phyloP scores from a whole-genome alignment of 129 eudicot genomes.

The Gnaphalium uliginosum region DNA sequence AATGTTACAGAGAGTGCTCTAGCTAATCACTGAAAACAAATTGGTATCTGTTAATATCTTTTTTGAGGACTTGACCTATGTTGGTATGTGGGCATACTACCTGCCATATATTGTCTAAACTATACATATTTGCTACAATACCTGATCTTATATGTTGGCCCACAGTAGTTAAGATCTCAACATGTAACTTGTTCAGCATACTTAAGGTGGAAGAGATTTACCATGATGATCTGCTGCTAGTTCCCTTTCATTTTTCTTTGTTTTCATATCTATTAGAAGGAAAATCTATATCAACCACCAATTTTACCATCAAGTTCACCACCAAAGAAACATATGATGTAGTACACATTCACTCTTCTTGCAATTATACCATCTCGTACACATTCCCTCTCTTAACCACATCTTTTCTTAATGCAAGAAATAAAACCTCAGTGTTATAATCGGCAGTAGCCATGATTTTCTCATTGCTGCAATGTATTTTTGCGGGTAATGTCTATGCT shows the following conservation, averaged over 20 bases:
- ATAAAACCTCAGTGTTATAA: neutral
- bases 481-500: slow-evolving; percentile 16
- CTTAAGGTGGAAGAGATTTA: slow-evolving; percentile 9
- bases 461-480: too few species aligned
- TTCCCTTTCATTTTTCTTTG: neutral
- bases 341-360: neutral
- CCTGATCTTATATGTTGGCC: slow-evolving; percentile 14
- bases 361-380: neutral
- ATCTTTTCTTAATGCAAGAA: neutral
- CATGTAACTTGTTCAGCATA: neutral
- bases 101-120: neutral
- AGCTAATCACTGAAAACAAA: slow-evolving; percentile 1
- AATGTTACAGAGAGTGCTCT: slow-evolving; percentile 9
- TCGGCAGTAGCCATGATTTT: too few species aligned
- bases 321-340: neutral
- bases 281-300: slow-evolving; percentile 5
- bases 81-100: neutral
- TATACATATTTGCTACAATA: neutral
- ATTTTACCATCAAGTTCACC: slow-evolving; percentile 1
- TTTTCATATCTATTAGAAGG: slow-evolving; percentile 7
- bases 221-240: slow-evolving; percentile 5
- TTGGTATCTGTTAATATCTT: slow-evolving; percentile 5
- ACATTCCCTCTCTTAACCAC: neutral
- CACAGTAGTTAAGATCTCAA: neutral
- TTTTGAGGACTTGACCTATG: slow-evolving; percentile 12